Conservation (phyloP, 345 rosid species). For the Citrus glauca region DNA sequence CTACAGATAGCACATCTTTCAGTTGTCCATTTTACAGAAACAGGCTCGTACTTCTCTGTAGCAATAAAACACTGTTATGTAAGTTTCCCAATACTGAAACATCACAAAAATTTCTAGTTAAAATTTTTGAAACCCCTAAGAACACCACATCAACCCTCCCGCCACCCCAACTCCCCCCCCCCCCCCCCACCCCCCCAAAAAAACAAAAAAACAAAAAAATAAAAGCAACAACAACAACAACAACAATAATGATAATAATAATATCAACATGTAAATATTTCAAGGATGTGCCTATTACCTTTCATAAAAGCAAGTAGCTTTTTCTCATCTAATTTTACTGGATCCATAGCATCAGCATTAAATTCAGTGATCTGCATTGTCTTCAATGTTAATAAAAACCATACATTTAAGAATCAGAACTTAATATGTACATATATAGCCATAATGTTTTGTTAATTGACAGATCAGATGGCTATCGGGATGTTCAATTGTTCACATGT, state of each 20-base stretch:
- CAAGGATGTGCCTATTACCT: constrained; percentile 35
- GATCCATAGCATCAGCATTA: constrained; percentile 38
- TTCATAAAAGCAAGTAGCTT: constrained; percentile 59
- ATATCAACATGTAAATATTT: background rate
- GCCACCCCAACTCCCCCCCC: background rate
- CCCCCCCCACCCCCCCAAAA: too few species aligned
- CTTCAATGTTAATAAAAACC: background rate
- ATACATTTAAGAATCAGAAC: background rate
- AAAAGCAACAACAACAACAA: background rate
- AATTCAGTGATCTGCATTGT: constrained; percentile 51
- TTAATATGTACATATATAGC: background rate
- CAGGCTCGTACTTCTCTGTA: constrained; percentile 76
- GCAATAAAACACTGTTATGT: constrained; percentile 18
- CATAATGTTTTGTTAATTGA: background rate
- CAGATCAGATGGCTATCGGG: background rate
- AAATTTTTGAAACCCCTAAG: too few species aligned
- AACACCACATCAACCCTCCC: background rate
- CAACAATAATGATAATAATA: background rate
- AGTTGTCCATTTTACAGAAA: constrained; percentile 83
- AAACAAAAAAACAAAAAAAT: background rate
- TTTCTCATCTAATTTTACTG: constrained; percentile 59
- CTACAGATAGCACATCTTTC: constrained; percentile 98
- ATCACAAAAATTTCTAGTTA: background rate
- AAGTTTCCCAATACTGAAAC: constrained; percentile 5
- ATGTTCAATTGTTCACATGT: background rate